phyloP scores from a whole-genome alignment of 2,329 filamentous ascomycete species.

The Nectriaceae sp. region DNA sequence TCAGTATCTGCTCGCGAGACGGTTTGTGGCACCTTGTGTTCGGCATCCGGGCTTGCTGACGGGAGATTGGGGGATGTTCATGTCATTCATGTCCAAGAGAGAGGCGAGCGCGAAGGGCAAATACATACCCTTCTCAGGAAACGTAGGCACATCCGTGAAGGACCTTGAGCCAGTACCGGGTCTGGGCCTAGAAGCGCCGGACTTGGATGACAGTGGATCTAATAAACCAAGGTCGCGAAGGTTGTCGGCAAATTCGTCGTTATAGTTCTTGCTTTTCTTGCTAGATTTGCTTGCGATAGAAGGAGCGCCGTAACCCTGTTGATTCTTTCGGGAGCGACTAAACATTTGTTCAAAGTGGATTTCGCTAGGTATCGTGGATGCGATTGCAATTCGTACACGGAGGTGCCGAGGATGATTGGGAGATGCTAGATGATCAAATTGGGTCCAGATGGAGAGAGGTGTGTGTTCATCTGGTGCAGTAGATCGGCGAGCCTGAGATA shows the following conservation, averaged over 20 bases:
- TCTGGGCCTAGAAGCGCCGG: conserved; percentile 25
- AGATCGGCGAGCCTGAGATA: conserved; percentile 3
- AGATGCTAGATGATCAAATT: conserved; percentile 8
- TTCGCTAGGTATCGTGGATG: conserved; percentile 12
- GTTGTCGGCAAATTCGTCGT: conserved; percentile 22
- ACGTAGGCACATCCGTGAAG: conserved; percentile 34
- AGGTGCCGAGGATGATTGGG: background rate
- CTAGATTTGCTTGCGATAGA: conserved; percentile 16
- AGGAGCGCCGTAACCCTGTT: conserved; percentile 28
- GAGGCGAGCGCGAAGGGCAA: too few species aligned
- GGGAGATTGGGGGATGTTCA: background rate
- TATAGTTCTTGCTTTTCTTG: conserved; percentile 7
- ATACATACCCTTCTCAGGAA: conserved; percentile 43
- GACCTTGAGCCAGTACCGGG: conserved; percentile 28
- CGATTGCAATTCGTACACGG: conserved; percentile 6
- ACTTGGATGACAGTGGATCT: conserved; percentile 24
- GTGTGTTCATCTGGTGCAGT: conserved; percentile 3
- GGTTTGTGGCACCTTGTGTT: background rate
- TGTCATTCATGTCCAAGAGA: too few species aligned
- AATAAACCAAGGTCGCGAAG: conserved; percentile 33
- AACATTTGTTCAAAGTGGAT: conserved; percentile 38
- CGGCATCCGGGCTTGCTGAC: background rate
- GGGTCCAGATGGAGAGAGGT: conserved; percentile 4
- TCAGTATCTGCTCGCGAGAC: conserved; percentile 9
- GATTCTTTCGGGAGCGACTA: conserved; percentile 35